phyloP scores from a whole-genome alignment of 768 basidiomycete genomes.

The Sistotremastrum suecicum region DNA sequence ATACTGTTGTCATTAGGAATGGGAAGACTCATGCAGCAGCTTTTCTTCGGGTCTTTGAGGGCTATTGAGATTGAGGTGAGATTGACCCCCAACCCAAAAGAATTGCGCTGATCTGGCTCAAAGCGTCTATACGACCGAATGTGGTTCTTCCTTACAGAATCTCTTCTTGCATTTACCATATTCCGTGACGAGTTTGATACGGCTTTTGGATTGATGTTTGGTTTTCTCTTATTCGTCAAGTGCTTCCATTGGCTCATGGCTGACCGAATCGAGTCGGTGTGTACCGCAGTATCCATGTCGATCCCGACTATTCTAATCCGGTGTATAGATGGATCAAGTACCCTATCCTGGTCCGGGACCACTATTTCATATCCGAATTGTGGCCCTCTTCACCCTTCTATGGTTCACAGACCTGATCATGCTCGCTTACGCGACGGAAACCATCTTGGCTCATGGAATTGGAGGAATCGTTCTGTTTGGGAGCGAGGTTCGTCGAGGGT shows the following conservation, averaged over 20 bases:
- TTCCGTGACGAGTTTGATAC: slow-evolving; percentile 92
- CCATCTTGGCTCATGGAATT: slow-evolving; percentile 62
- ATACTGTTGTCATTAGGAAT: slow-evolving; percentile 62
- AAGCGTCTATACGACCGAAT: slow-evolving; percentile 91
- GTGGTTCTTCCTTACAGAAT: slow-evolving; percentile 98
- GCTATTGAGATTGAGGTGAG: slow-evolving; percentile 85
- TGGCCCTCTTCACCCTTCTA: slow-evolving; percentile 56
- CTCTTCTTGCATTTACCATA: slow-evolving; percentile 89
- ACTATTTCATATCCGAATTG: slow-evolving; percentile 79
- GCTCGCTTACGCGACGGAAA: slow-evolving; percentile 70
- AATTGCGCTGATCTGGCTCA: background rate
- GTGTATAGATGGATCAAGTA: slow-evolving; percentile 84
- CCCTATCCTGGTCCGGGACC: slow-evolving; percentile 73
- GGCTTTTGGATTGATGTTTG: slow-evolving; percentile 89
- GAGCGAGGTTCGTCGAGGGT: slow-evolving; percentile 53
- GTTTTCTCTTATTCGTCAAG: slow-evolving; percentile 86
- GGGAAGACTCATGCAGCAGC: slow-evolving; percentile 63
- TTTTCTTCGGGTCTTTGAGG: slow-evolving; percentile 86
- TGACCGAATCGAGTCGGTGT: slow-evolving; percentile 92
- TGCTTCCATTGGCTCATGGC: slow-evolving; percentile 96
- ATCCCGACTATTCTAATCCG: background rate
- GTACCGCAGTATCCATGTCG: slow-evolving; percentile 11
- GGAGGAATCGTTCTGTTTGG: slow-evolving; percentile 92
- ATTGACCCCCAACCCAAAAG: background rate
- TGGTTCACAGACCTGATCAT: slow-evolving; percentile 64